Conservation (phyloP, 2,329 filamentous ascomycete genomes). For the Penicillium frequentans region DNA sequence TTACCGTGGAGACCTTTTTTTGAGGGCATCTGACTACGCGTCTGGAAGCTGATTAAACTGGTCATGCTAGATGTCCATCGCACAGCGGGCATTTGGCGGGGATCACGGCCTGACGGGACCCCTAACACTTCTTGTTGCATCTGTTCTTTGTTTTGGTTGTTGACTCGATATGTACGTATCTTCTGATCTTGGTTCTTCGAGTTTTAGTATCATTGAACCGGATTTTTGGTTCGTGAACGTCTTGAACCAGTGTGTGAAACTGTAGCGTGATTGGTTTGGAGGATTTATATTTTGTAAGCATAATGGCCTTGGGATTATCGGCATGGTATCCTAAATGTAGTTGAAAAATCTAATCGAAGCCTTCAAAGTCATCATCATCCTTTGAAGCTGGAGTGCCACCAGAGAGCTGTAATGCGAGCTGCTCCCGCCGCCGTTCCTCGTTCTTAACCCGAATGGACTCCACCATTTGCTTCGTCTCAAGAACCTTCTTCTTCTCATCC, state of each 20-base stretch:
- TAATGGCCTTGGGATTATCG: not conserved
- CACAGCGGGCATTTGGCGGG: not conserved
- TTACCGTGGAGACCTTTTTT: not conserved
- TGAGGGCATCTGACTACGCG: not conserved
- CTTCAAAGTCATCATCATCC: conserved; percentile 56
- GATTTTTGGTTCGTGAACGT: not conserved
- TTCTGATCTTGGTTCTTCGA: not conserved
- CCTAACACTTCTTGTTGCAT: not conserved
- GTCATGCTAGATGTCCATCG: too few relatives aligned
- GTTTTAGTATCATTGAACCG: not conserved
- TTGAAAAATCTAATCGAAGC: conserved; percentile 48
- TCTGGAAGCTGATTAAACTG: too few relatives aligned
- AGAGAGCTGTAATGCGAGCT: conserved; percentile 4
- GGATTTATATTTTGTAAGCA: not conserved
- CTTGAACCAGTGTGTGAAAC: not conserved
- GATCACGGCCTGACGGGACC: not conserved
- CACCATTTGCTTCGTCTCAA: conserved; percentile 65
- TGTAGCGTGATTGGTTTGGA: not conserved
- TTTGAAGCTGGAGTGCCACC: conserved; percentile 17
- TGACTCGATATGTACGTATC: not conserved
- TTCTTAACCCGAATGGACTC: conserved; percentile 63
- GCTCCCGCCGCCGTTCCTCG: conserved; percentile 26
- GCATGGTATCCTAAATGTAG: not conserved
- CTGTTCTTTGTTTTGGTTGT: not conserved
- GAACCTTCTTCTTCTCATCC: conserved; percentile 63